Evolutionary conservation across 345 rosid genomes (phyloP).

Genomic region (Lepidium sativum): DNA sequence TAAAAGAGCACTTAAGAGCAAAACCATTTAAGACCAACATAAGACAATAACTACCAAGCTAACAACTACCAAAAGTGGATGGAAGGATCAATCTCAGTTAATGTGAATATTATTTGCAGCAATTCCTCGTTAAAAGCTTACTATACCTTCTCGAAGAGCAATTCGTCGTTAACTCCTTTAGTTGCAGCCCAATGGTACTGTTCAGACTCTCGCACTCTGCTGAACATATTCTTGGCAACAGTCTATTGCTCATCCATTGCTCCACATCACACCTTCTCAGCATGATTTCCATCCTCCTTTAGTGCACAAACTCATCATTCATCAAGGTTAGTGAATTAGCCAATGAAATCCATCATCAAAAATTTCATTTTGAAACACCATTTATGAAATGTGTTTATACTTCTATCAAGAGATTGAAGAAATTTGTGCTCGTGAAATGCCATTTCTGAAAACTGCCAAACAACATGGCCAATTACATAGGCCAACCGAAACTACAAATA

Average conservation of each 20-base stretch:
- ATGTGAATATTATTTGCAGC: too few relatives aligned
- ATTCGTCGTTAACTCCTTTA: constrained; percentile 67
- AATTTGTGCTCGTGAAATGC: too few relatives aligned
- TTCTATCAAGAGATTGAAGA: constrained; percentile 66
- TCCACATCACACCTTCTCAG: constrained; percentile 74
- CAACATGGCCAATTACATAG: too few relatives aligned
- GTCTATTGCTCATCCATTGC: constrained; percentile 82
- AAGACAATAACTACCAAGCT: too few relatives aligned
- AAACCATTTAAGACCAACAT: too few relatives aligned
- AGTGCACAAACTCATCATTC: background rate
- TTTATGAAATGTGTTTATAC: constrained; percentile 30
- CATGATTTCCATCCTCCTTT: constrained; percentile 72
- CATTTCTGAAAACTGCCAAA: too few relatives aligned
- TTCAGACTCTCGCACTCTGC: constrained; percentile 51
- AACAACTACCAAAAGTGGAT: too few relatives aligned
- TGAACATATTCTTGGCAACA: constrained; percentile 38
- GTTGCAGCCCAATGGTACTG: constrained; percentile 68
- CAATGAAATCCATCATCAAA: background rate
- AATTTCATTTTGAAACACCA: background rate
- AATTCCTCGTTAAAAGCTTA: too few relatives aligned
- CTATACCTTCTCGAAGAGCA: constrained; percentile 48
- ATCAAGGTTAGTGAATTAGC: background rate
- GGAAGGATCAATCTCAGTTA: too few relatives aligned
- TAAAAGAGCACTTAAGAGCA: too few relatives aligned
- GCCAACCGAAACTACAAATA: constrained; percentile 76